Evolutionary conservation across 306 rosid species (phyloP).

Genomic region (Vigna radiata): DNA sequence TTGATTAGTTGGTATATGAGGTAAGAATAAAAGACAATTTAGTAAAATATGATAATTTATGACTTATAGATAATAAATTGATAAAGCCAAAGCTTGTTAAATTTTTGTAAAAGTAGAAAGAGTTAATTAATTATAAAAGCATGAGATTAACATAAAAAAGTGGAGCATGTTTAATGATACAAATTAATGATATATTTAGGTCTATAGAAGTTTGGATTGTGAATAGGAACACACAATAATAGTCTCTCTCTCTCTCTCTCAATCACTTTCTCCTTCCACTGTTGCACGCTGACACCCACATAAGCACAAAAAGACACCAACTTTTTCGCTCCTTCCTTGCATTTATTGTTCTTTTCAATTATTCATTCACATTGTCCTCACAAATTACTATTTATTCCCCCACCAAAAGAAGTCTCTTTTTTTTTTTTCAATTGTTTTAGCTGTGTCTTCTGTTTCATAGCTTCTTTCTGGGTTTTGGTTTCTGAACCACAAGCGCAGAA

Average conservation of each 20-base stretch:
- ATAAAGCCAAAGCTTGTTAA: background rate
- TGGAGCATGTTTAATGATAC: background rate
- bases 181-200: too few species aligned
- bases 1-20: background rate
- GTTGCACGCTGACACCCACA: slow-evolving; percentile 30
- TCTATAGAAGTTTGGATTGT: background rate
- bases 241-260: background rate
- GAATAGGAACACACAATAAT: slow-evolving; percentile 6
- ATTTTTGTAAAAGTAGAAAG: background rate
- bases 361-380: slow-evolving; percentile 33
- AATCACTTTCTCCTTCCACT: slow-evolving; percentile 6
- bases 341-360: slow-evolving; percentile 36
- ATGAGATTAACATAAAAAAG: background rate
- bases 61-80: background rate
- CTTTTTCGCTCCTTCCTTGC: slow-evolving; percentile 19
- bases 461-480: slow-evolving; percentile 51
- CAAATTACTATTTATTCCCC: slow-evolving; percentile 17
- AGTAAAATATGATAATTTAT: background rate
- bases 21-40: background rate
- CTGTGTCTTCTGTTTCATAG: slow-evolving; percentile 21
- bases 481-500: slow-evolving; percentile 14
- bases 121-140: background rate
- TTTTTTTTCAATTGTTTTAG: background rate
- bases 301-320: slow-evolving; percentile 27
- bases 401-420: background rate